Evolutionary conservation across 2,329 filamentous ascomycete genomes (phyloP).

Genomic region (Podosphaera aphanis): DNA sequence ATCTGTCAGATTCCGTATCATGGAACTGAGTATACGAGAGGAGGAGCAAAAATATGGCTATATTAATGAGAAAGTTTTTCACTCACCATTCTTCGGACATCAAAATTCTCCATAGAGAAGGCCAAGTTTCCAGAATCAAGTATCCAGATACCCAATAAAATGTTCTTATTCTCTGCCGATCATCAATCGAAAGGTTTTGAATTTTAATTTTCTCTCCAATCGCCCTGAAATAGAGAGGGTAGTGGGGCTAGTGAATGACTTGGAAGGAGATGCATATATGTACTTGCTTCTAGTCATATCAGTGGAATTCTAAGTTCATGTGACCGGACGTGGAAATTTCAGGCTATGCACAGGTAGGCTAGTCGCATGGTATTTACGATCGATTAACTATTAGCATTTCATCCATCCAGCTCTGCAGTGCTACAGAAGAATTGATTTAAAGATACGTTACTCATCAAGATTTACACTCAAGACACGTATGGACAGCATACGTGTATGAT

Average conservation of each 20-base stretch:
- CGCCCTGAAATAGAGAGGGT: background rate
- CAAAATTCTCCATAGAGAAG: background rate
- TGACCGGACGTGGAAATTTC: background rate
- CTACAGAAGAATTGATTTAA: background rate
- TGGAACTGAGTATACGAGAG: no score
- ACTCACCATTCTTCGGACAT: background rate
- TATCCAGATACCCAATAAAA: background rate
- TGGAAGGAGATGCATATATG: no score
- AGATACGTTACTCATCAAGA: no score
- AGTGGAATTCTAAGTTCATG: background rate
- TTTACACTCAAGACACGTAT: background rate
- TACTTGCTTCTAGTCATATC: no score
- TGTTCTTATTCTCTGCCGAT: background rate
- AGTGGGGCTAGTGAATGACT: no score
- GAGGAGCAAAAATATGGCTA: no score
- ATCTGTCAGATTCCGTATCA: no score
- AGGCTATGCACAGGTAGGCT: background rate
- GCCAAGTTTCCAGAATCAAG: background rate
- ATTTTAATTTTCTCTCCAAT: background rate
- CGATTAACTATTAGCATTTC: background rate
- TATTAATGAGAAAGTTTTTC: no score
- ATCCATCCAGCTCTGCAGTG: background rate
- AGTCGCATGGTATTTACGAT: background rate
- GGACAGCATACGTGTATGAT: background rate
- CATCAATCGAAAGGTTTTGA: background rate